phyloP scores from a whole-genome alignment of 768 basidiomycete genomes.

The Fomitopsis pulvina region DNA sequence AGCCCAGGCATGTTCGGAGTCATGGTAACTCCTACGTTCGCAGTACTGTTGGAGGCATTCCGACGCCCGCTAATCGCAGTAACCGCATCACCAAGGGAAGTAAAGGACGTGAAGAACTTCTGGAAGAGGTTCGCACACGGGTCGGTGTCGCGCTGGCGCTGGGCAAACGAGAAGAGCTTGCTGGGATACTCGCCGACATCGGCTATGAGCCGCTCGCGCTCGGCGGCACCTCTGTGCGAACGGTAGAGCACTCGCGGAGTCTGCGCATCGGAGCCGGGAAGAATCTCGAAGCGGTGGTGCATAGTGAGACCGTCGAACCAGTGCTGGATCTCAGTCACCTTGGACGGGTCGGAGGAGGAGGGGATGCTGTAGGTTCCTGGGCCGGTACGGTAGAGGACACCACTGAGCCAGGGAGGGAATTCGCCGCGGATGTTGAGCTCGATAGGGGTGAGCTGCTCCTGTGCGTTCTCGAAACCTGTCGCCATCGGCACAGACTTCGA shows the following conservation, averaged over 20 bases:
- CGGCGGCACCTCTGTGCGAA: conserved; percentile 25
- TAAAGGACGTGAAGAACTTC: conserved; percentile 20
- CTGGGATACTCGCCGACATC: conserved; percentile 6
- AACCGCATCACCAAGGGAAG: background rate
- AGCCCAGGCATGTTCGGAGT: conserved; percentile 18
- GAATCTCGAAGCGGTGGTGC: conserved; percentile 34
- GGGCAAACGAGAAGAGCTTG: conserved; percentile 14
- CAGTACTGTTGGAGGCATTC: background rate
- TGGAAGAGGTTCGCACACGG: conserved; percentile 22
- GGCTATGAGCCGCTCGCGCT: conserved; percentile 22
- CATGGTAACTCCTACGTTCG: conserved; percentile 17
- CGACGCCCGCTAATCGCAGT: background rate
- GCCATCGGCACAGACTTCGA: no score
- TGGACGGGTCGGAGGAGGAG: conserved; percentile 13
- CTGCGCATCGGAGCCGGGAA: conserved; percentile 11
- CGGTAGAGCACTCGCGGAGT: conserved; percentile 26
- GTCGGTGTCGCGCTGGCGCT: conserved; percentile 10
- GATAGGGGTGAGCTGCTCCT: conserved; percentile 18
- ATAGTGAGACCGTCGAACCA: conserved; percentile 38
- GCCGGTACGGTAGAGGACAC: conserved; percentile 33
- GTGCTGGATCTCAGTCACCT: conserved; percentile 24
- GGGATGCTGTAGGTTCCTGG: conserved; percentile 29
- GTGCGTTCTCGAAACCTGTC: conserved; percentile 14
- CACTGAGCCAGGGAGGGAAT: conserved; percentile 30
- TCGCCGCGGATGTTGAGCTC: conserved; percentile 15